Base-by-base conservation (phyloP, 2,329 filamentous ascomycete species). In the Diatrype stigma region DNA sequence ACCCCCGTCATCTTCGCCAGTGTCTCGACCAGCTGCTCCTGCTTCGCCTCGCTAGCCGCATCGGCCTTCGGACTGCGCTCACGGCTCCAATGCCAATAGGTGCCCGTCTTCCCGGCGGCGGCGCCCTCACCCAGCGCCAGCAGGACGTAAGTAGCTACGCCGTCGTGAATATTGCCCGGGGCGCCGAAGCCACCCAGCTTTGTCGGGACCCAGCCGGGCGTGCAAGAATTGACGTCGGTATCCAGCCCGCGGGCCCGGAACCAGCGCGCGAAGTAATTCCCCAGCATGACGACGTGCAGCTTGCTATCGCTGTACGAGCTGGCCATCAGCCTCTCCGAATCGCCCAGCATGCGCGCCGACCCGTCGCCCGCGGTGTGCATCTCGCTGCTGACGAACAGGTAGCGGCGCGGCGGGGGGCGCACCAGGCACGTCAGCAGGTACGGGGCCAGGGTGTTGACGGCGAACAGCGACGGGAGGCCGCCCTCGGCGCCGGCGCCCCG, bases 381-480 rank as follows among this genome's bases (percentile, higher is more conserved):
- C 19, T 71, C 67, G 1, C 75, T 79, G 19, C 73, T 78, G 46
- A 83, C 65, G 53, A 75, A 83, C 0, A 84, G 64, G 11, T 83
- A 63, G 7, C 79, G 65, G 51, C 72, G 59, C 46, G 59, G 74
- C 1, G 76, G 79, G 17, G 68, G 70, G 2, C 70, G 61, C 63
- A 83, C 74, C 10, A 80, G 61, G 23, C 70, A 74, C 0, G 79
- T 77, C 2, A 84, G 67, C 5, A 84, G 69, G 56, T 82, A 84
- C 0, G 81, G 80, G 16, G 81, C 79, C 0, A 84, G 58, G 0
- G 73, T 79, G 57, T 84, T 84, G 44, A 82, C 78, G 0, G 77
- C 72, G 45, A 81, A 78, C 1, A 81, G 68, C 2, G 70, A 68
- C 0, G 78, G 74, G 21, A 80, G 54, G 2, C 62, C 63, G n/a